Evolutionary conservation across 106 monocot species (phyloP).

Genomic region (Apostasia ramifera): DNA sequence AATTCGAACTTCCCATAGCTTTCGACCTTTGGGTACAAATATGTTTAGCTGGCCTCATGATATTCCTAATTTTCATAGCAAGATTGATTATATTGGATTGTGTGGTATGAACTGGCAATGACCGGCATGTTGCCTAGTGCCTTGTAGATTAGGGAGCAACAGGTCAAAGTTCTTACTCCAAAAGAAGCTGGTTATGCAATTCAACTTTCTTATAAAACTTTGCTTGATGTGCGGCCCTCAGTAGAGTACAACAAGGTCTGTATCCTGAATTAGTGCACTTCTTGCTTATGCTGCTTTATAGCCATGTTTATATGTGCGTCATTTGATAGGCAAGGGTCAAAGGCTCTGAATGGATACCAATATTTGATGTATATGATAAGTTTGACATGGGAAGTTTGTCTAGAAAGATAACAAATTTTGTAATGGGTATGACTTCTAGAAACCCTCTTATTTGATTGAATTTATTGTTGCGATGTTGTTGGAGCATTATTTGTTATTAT

Average conservation of each 20-base stretch:
- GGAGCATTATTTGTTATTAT: too few species aligned
- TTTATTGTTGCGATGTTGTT: neutral
- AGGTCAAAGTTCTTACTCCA: slow-evolving; percentile 78
- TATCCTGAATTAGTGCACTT: neutral
- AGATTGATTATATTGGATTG: too few species aligned
- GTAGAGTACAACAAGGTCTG: slow-evolving; percentile 65
- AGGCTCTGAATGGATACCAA: slow-evolving; percentile 91
- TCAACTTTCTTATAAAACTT: slow-evolving; percentile 69
- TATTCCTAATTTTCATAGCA: too few species aligned
- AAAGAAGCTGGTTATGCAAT: slow-evolving; percentile 98
- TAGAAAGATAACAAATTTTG: slow-evolving; percentile 65
- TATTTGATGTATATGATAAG: slow-evolving; percentile 71
- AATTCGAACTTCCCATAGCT: too few species aligned
- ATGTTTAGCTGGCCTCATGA: too few species aligned
- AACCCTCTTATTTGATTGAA: neutral
- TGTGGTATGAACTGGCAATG: too few species aligned
- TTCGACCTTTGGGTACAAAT: too few species aligned
- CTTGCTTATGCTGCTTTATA: neutral
- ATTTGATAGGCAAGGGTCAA: slow-evolving; percentile 78
- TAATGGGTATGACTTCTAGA: slow-evolving; percentile 61
- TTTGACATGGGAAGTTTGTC: slow-evolving; percentile 40
- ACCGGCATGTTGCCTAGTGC: too few species aligned
- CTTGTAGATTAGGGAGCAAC: slow-evolving; percentile 83
- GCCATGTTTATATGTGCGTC: neutral
- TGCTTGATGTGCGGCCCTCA: slow-evolving; percentile 94